These are phyloP conservation scores for Naematelia encephala DNA, from an alignment of 768 basidiomycete species.

Conservation along the genomic window DNA sequence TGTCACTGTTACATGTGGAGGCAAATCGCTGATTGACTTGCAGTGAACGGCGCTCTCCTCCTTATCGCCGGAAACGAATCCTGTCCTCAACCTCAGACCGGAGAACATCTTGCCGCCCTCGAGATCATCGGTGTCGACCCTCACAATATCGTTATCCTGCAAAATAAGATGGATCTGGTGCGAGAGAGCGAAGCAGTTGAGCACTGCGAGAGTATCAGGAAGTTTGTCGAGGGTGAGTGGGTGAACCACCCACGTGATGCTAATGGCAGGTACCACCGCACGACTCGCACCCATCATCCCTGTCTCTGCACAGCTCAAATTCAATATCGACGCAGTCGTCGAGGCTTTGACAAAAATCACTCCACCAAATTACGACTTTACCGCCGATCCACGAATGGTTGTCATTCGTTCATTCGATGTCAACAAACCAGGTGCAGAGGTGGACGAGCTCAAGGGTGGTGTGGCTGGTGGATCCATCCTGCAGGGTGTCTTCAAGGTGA, in stretches of 20 bases:
- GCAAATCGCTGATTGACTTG: conserved; percentile 2
- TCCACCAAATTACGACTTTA: conserved; percentile 88
- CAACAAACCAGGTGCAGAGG: conserved; percentile 97
- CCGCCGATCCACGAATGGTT: conserved; percentile 84
- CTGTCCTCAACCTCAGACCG: conserved; percentile 97
- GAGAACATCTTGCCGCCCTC: conserved; percentile 95
- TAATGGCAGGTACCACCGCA: conserved; percentile 77
- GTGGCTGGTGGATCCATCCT: conserved; percentile 97
- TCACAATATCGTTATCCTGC: conserved; percentile 93
- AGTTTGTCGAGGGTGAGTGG: conserved; percentile 83
- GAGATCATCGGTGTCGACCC: conserved; percentile 91
- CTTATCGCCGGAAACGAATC: conserved; percentile 97
- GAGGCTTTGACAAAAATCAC: conserved; percentile 97
- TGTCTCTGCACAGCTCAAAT: conserved; percentile 96
- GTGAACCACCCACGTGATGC: too few relatives aligned
- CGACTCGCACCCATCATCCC: conserved; percentile 97
- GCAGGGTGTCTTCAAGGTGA: conserved; percentile 73
- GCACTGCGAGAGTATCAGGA: conserved; percentile 90
- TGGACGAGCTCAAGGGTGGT: conserved; percentile 95
- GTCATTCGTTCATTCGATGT: conserved; percentile 99
- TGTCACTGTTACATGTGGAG: neutral
- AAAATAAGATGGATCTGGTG: conserved; percentile 98
- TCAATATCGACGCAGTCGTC: conserved; percentile 99
- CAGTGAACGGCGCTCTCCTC: conserved; percentile 88
- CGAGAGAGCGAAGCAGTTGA: conserved; percentile 90